phyloP scores from a whole-genome alignment of 2,329 filamentous ascomycete genomes.

The Xenosphaeropsis pyriputrescens region DNA sequence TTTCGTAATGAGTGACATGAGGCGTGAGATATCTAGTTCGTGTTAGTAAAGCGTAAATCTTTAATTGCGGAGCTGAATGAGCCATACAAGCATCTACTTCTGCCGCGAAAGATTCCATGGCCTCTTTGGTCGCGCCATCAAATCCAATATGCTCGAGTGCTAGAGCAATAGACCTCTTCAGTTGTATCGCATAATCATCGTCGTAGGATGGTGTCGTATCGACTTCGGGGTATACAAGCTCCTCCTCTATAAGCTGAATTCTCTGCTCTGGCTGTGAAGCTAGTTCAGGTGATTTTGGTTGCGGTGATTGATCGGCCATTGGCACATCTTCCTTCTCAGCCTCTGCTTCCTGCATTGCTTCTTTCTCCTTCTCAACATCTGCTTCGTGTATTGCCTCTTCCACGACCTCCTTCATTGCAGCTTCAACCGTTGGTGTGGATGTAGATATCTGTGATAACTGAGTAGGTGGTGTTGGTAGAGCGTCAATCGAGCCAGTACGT shows the following conservation, averaged over 20 bases:
- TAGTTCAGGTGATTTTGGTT: not conserved
- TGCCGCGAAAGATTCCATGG: conserved; percentile 40
- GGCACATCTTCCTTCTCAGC: conserved; percentile 1
- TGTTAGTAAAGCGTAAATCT: conserved; percentile 4
- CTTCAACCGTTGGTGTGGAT: no score
- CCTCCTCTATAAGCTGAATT: not conserved
- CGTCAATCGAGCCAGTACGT: not conserved
- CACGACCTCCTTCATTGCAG: no score
- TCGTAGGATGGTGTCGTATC: conserved; percentile 9
- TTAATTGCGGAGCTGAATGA: not conserved
- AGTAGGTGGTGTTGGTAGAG: not conserved
- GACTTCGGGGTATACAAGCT: not conserved
- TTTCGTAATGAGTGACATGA: conserved; percentile 15
- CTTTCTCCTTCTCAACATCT: no score
- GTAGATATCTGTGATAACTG: not conserved
- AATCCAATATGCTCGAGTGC: conserved; percentile 44
- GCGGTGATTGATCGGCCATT: not conserved
- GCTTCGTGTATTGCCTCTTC: no score
- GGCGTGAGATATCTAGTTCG: conserved; percentile 13
- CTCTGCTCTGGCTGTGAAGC: no score
- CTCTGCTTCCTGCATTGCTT: no score
- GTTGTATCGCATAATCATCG: conserved; percentile 14
- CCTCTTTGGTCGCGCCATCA: conserved; percentile 34
- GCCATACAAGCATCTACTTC: conserved; percentile 41
- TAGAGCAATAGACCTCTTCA: conserved; percentile 40